Base-by-base conservation (phyloP, 257 asterid species). In the Ballota nigra region DNA sequence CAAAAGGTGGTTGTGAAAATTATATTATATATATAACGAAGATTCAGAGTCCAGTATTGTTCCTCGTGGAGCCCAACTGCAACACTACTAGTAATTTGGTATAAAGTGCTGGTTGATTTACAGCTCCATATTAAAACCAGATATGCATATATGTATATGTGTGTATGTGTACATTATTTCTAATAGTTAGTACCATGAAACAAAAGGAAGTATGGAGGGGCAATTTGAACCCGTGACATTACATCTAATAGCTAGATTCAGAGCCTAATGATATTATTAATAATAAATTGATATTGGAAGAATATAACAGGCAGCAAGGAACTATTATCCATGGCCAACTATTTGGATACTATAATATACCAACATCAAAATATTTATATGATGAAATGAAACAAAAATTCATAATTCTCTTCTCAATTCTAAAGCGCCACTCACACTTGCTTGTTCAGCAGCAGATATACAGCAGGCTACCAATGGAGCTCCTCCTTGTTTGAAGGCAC, bases 401-500 rank as follows among this genome's bases (percentile, higher is more conserved):
- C 63, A 75, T 5, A 23, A 74, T 47, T 61, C 23, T 74, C 65
- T 56, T 65, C 62, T 22, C n/a, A 78, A 69, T 65, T 8, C 36
- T 63, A 23, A 43, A 68, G 43, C 15, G 73, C 60, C 69, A 83
- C 99, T 91, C 83, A 91, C 99, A 72, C 82, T 85, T 65, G 97
- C 93, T 81, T 85, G 91, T 84, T 88, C 88, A 1, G 97, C 97
- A 75, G 99, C 99, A 41, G 91, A 70, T 71, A 89, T 78, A 71
- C 99, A 91, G 80, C 96, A 85, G 66, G 97, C 92, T 51, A 91
- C 79, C 78, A 94, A 77, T 26, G 97, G 96, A 73, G 68, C 63
- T 80, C 97, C 99, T 67, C 97, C 99, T 75, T 88, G 91, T 83
- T 91, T 88, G 81, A 83, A 76, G 60, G 97, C 95, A 79, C 99